phyloP scores from a whole-genome alignment of 106 monocot genomes.

The Dendrobium officinale region DNA sequence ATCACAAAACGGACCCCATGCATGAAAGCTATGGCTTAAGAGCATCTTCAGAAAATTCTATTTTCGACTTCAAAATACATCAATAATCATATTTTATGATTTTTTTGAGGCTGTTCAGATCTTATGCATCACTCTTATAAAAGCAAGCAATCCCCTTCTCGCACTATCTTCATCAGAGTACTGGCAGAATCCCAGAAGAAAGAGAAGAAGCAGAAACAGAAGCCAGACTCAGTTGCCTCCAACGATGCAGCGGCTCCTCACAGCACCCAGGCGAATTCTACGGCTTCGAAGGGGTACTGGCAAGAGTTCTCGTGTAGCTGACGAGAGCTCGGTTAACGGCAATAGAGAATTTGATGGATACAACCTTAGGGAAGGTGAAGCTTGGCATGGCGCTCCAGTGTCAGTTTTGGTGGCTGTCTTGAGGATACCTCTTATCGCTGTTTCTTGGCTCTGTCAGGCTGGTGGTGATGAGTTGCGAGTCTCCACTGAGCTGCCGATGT shows the following conservation, averaged over 20 bases:
- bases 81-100: too few relatives aligned
- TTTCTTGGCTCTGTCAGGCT: background rate
- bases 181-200: background rate
- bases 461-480: background rate
- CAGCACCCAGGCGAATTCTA: background rate
- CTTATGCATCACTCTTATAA: too few relatives aligned
- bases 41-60: too few relatives aligned
- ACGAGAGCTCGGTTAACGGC: background rate
- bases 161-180: too few relatives aligned
- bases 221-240: background rate
- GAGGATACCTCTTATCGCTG: background rate
- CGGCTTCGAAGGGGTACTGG: background rate
- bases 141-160: too few relatives aligned
- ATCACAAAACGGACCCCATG: too few relatives aligned
- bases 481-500: background rate
- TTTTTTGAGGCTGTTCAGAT: too few relatives aligned
- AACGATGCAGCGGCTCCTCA: background rate
- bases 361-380: background rate
- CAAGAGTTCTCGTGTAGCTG: background rate
- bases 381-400: background rate
- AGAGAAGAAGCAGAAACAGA: background rate
- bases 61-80: too few relatives aligned
- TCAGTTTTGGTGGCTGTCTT: background rate
- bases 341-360: background rate
- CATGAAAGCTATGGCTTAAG: too few relatives aligned